Evolutionary conservation across 805 yeast genomes (phyloP).

Genomic region (Kodamaea sagamina): DNA sequence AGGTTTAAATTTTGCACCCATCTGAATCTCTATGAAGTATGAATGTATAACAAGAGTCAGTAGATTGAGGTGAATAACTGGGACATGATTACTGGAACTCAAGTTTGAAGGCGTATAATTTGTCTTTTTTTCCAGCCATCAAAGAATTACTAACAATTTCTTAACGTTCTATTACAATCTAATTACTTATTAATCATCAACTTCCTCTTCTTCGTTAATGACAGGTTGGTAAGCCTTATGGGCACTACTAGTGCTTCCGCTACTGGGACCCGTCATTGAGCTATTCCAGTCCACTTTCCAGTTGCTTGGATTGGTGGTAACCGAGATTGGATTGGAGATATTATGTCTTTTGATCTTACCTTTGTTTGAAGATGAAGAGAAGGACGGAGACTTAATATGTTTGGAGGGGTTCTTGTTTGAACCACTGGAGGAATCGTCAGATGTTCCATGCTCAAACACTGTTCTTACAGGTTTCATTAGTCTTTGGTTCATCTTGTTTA

Average conservation of each 20-base stretch:
- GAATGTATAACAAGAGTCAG: no score
- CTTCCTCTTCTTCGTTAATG: slow-evolving; percentile 21
- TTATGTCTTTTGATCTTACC: slow-evolving; percentile 13
- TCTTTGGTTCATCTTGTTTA: slow-evolving; percentile 19
- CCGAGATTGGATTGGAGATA: slow-evolving; percentile 12
- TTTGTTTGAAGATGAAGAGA: slow-evolving; percentile 1
- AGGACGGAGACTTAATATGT: neutral
- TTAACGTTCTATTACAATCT: no score
- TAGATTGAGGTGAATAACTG: no score
- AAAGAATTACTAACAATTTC: no score
- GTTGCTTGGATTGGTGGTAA: slow-evolving; percentile 10
- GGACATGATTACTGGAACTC: no score
- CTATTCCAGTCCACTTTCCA: slow-evolving; percentile 12
- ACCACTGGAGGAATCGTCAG: slow-evolving; percentile 1
- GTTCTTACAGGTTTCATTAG: slow-evolving; percentile 14
- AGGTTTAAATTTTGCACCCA: slow-evolving; percentile 5
- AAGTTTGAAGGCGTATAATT: no score
- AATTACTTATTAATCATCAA: slow-evolving; percentile 2
- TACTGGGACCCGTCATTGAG: neutral
- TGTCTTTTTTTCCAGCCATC: no score
- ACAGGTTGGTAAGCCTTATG: slow-evolving; percentile 18
- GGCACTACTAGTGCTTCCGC: neutral
- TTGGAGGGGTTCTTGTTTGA: slow-evolving; percentile 1
- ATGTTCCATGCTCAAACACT: slow-evolving; percentile 11
- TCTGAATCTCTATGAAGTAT: no score